Base-by-base conservation (phyloP, 345 rosid genomes). In the Eucalyptus brandiana region DNA sequence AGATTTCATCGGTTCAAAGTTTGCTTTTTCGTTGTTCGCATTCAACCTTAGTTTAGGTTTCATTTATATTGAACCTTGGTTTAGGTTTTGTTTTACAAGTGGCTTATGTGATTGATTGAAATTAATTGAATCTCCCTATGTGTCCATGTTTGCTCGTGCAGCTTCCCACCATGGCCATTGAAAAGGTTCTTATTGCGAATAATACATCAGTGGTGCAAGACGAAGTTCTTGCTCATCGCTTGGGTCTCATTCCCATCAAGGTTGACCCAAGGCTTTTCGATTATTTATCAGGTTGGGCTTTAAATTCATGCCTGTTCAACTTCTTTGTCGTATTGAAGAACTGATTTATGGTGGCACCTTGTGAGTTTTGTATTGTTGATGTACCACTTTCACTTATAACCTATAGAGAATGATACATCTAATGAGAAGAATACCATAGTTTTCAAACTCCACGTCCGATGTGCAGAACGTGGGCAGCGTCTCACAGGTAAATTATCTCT, bases 111-210 rank as follows among this genome's bases (percentile, higher is more conserved):
- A 28, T 69, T 48, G 65, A 76, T 85, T 54, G 87, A 32, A 87
- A 37, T 67, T 83, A 51, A 32, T n/a, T 10, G 87, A 49, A 86
- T 50, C 44, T 9, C 40, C 56, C 30, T 2, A n/a, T 23, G 87
- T 86, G 23, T 92, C 80, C 80, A 23, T 23, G 86, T 88, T 87
- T 87, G 49, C 87, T 50, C 49, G 6, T 93, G 88, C 92, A 97
- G 99, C 88, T 97, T 93, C 98, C 99, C n/a, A 89, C 99, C 30
- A 96, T 98, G 98, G 99, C 99, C 87, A 96, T 98, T 90, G 99
- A 98, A 89, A 97, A 97, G 90, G 99, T 98, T 81, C 88, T 98
- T 72, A 91, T 98, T 87, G 98, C 98, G 87, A 94, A 97, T 91
- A 98, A 98, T 90, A 96, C 99, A 48, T 98, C 99, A 7, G 88